These are phyloP conservation scores for Saksenaea vasiformis DNA, from an alignment of 371 early-diverging fungal genomes.

Conservation along the genomic window DNA sequence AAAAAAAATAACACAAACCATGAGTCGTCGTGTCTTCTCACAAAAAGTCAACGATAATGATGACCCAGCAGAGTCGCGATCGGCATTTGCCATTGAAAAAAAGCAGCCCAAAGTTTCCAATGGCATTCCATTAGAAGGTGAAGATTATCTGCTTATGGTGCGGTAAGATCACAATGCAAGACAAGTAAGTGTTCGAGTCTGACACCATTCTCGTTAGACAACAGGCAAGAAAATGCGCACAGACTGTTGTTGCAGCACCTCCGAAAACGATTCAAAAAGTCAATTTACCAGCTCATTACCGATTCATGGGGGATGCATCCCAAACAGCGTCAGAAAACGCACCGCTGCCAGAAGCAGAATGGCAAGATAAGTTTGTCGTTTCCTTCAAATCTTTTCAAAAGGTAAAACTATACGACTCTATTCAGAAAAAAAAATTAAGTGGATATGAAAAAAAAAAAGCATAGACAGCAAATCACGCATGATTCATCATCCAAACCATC, in stretches of 20 bases:
- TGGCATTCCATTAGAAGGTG: conserved; percentile 47
- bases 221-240: conserved; percentile 34
- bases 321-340: not conserved
- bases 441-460: not conserved
- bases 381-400: conserved; percentile 32
- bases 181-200: not conserved
- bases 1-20: not conserved
- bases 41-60: conserved; percentile 20
- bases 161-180: conserved; percentile 22
- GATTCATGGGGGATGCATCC: conserved; percentile 13
- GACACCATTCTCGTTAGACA: conserved; percentile 13
- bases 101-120: conserved; percentile 32
- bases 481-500: not conserved
- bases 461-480: not conserved
- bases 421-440: not conserved
- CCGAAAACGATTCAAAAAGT: conserved; percentile 24
- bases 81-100: conserved; percentile 36
- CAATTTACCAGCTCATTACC: conserved; percentile 30
- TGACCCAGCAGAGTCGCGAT: not conserved
- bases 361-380: conserved; percentile 28
- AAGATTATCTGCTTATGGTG: conserved; percentile 50
- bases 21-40: conserved; percentile 28
- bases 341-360: conserved; percentile 20
- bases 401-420: conserved; percentile 11
- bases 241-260: conserved; percentile 32